phyloP scores from a whole-genome alignment of 805 yeast species.

The Candida broadrunensis region DNA sequence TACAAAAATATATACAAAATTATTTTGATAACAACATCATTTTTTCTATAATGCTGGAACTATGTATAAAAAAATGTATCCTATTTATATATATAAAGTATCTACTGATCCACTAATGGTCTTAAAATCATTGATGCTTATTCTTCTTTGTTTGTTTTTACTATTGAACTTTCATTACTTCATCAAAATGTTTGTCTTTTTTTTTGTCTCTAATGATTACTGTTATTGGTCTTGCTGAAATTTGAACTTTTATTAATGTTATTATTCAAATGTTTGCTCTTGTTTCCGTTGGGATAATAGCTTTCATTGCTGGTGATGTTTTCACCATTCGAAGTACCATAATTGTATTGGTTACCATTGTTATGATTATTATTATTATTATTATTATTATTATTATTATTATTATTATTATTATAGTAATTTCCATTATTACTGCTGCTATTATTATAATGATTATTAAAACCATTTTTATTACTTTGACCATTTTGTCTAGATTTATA shows the following conservation, averaged over 20 bases:
- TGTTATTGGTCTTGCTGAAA: too few species aligned
- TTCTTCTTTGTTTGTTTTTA: not conserved
- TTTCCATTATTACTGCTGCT: not conserved
- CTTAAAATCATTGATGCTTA: too few species aligned
- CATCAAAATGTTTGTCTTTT: not conserved
- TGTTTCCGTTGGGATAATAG: not conserved
- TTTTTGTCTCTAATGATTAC: too few species aligned
- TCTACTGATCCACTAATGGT: too few species aligned
- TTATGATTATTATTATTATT: not conserved
- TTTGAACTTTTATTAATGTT: not conserved
- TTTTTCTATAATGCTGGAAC: too few species aligned
- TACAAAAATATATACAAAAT: too few species aligned
- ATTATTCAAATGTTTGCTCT: not conserved
- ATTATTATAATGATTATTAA: not conserved
- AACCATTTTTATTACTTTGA: not conserved
- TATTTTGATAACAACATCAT: too few species aligned
- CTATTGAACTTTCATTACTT: not conserved
- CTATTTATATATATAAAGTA: too few species aligned
- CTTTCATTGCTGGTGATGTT: not conserved
- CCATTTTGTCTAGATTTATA: slow-evolving; percentile 2
- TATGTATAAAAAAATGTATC: not conserved
- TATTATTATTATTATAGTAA: not conserved
- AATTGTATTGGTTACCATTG: not conserved
- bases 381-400: not conserved
- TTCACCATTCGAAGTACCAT: not conserved